Conservation (phyloP, 2,329 filamentous ascomycete genomes). For the Orbilia ellipsospora region DNA sequence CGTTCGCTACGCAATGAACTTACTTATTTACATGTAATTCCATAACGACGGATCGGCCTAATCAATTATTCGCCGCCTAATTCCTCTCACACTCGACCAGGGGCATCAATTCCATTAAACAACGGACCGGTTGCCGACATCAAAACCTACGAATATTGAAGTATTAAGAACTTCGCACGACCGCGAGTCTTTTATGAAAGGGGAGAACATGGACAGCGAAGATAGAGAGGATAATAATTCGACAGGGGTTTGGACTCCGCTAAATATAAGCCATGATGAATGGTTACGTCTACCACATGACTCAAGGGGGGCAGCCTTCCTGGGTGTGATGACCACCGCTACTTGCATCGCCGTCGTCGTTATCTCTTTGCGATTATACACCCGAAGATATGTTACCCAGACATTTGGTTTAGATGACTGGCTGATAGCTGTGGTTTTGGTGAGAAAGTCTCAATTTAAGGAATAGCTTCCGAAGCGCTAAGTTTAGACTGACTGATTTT, state of each 20-base stretch:
- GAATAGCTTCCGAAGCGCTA: too few species aligned
- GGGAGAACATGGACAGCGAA: too few species aligned
- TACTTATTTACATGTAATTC: too few species aligned
- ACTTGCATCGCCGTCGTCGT: slow-evolving; percentile 37
- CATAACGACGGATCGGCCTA: too few species aligned
- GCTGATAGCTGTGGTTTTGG: slow-evolving; percentile 57
- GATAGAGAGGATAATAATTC: neutral
- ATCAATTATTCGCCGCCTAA: too few species aligned
- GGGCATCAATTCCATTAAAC: too few species aligned
- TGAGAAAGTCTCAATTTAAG: slow-evolving; percentile 34
- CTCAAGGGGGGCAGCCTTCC: slow-evolving; percentile 13
- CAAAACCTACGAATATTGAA: too few species aligned
- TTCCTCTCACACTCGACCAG: too few species aligned
- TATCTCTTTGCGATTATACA: slow-evolving; percentile 56
- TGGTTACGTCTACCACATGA: slow-evolving; percentile 38
- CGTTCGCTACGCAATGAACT: too few species aligned
- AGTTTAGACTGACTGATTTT: neutral
- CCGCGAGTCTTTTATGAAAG: too few species aligned
- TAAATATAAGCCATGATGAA: slow-evolving; percentile 18
- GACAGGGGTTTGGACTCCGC: slow-evolving; percentile 25
- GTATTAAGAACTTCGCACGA: too few species aligned
- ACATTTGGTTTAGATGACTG: slow-evolving; percentile 58
- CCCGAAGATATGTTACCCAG: slow-evolving; percentile 53
- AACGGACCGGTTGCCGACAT: too few species aligned
- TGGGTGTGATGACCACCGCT: slow-evolving; percentile 25